Evolutionary conservation across 495 filamentous ascomycete species (phyloP), one percentile per base, ranked within the genome.

Genomic region (Parathielavia hyrcaniae): DNA sequence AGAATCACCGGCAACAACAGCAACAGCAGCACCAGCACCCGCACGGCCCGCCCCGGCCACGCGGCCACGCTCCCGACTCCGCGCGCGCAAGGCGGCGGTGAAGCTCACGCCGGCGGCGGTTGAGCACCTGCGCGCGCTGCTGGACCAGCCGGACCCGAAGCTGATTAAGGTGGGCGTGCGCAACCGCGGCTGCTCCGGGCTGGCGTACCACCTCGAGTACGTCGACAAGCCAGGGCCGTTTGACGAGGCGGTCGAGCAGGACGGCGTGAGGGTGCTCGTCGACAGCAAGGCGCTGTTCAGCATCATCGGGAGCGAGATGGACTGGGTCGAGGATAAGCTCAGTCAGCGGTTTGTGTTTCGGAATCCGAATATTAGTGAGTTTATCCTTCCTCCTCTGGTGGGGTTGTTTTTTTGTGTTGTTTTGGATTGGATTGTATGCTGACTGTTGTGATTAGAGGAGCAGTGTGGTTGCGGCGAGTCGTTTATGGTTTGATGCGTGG

Each of bases 231-330:
- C 91, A 1, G 89, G 82, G 4, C 78, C 78, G 44, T 93, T 97
- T 61, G 93, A 98, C 69, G 93, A 98, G 68, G 76, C 86, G 55
- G 91, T 98, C 14, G 91, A 93, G 66, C 95, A 97, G 68, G 93
- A 96, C 64, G 93, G 91, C 4, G 93, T 98, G 14, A 93, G 87
- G 76, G 95, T 98, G 35, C 66, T 98, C 71, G 89, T 98, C 53
- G 93, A 98, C 74, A 91, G 87, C 74, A 97, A 96, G 74, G 93
- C 93, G 58, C 75, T 98, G 57, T 93, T 98, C 64, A 96, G 89
- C 68, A 96, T 98, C 44, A 96, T 98, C 69, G 93, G 95, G 10
- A 96, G 88, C 64, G 93, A 97, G 78, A 98, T 98, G 93, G 93
- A 98, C 68, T 98, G 91, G 92, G 82, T 92, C 3, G 91, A 97